These are phyloP conservation scores for Fusarium liriodendri DNA, from an alignment of 2,329 filamentous ascomycete genomes.

Conservation along the genomic window DNA sequence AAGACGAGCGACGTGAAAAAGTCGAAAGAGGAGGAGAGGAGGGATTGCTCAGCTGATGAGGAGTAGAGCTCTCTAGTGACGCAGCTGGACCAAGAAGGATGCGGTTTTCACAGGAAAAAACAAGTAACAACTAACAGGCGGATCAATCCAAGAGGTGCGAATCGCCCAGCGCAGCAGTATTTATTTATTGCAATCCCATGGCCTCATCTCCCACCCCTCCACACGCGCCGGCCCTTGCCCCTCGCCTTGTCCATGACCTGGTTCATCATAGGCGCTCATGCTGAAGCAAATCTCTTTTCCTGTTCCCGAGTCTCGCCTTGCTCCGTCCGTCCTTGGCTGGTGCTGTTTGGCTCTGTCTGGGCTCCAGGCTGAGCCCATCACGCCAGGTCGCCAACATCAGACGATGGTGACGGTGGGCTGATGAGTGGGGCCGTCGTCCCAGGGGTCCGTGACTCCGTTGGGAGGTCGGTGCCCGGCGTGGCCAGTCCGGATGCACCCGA, in stretches of 20 bases:
- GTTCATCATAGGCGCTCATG: conserved; percentile 4
- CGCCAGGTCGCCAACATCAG: conserved; percentile 45
- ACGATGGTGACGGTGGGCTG: conserved; percentile 39
- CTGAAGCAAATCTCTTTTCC: conserved; percentile 3
- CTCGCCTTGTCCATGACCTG: conserved; percentile 9
- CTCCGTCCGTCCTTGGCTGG: conserved; percentile 29
- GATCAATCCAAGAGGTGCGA: conserved; percentile 17
- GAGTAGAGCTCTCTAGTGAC: background rate
- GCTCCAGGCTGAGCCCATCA: conserved; percentile 42
- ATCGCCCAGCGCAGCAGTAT: conserved; percentile 26
- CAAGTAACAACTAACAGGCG: background rate
- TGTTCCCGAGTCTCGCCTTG: conserved; percentile 43
- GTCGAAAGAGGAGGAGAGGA: background rate
- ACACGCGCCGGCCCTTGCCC: conserved; percentile 15
- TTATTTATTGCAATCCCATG: conserved; percentile 41
- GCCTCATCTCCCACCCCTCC: conserved; percentile 11
- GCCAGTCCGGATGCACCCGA: conserved; percentile 42
- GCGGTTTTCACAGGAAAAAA: background rate
- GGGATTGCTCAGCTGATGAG: conserved; percentile 4
- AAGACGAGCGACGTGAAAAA: background rate
- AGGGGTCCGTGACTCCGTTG: conserved; percentile 34
- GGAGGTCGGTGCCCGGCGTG: conserved; percentile 31
- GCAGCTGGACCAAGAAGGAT: conserved; percentile 4
- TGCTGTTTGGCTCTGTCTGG: conserved; percentile 16
- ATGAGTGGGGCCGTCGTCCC: conserved; percentile 42